Conservation (phyloP, 1,284 basidiomycete genomes). For the Ganoderma multipileum region DNA sequence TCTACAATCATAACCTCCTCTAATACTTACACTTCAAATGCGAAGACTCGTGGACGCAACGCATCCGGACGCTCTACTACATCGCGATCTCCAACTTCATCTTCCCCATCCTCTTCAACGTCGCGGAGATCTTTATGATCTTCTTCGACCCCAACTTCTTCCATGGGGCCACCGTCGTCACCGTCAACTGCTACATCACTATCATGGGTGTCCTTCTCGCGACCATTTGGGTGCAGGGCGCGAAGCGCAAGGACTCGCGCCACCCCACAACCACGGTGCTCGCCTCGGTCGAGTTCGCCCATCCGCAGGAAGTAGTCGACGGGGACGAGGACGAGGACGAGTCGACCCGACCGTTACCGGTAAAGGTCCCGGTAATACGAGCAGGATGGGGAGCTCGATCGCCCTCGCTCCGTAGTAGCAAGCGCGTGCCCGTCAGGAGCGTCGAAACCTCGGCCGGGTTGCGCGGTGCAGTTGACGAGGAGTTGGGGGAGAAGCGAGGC, state of each 20-base stretch:
- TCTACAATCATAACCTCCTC: neutral
- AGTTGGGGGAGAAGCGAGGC: neutral
- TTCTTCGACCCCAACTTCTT: slow-evolving; percentile 18
- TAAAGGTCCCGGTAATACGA: too few species aligned
- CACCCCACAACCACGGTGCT: neutral
- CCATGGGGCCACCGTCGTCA: slow-evolving; percentile 6
- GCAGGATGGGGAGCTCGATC: neutral
- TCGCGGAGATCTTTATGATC: slow-evolving; percentile 34
- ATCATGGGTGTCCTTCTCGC: slow-evolving; percentile 4
- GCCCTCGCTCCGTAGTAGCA: neutral
- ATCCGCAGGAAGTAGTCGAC: neutral
- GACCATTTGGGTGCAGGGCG: neutral
- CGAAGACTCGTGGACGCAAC: slow-evolving; percentile 4
- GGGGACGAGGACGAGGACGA: neutral
- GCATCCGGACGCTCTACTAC: slow-evolving; percentile 37
- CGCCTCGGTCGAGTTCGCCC: neutral
- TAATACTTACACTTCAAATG: neutral
- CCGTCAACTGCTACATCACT: slow-evolving; percentile 4
- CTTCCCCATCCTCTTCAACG: slow-evolving; percentile 38
- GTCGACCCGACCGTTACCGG: too few species aligned
- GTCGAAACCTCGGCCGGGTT: neutral
- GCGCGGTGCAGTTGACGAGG: neutral
- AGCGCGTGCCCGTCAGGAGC: neutral
- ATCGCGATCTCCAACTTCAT: slow-evolving; percentile 40
- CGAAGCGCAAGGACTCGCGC: neutral